These are phyloP conservation scores for Fusarium secorum DNA, from an alignment of 2,329 filamentous ascomycete species.

Conservation along the genomic window DNA sequence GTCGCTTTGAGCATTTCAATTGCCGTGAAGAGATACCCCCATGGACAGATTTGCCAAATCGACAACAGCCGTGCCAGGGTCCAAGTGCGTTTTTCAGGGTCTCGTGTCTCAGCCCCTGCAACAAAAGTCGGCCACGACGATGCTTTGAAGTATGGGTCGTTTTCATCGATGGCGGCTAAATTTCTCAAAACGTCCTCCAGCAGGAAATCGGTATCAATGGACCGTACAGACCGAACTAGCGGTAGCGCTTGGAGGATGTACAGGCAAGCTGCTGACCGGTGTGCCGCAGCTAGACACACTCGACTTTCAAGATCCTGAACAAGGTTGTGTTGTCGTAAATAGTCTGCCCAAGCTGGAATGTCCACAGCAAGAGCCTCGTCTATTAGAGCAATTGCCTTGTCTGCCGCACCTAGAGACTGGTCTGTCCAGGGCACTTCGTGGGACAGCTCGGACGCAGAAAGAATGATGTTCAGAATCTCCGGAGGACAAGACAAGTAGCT, in stretches of 20 bases:
- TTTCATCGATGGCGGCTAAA: constrained; percentile 56
- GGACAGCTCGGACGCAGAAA: constrained; percentile 55
- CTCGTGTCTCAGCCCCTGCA: constrained; percentile 62
- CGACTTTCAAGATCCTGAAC: constrained; percentile 53
- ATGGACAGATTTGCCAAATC: constrained; percentile 56
- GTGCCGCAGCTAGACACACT: constrained; percentile 55
- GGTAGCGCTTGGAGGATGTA: constrained; percentile 57
- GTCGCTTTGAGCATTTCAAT: constrained; percentile 59
- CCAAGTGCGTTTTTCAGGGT: constrained; percentile 58
- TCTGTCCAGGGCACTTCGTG: constrained; percentile 47
- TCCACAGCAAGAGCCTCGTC: constrained; percentile 53
- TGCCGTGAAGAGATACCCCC: constrained; percentile 60
- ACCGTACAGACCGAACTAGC: constrained; percentile 46
- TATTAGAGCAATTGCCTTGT: constrained; percentile 51
- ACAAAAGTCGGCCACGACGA: constrained; percentile 68
- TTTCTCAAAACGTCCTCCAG: constrained; percentile 60
- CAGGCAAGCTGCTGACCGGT: constrained; percentile 56
- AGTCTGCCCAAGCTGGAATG: constrained; percentile 52
- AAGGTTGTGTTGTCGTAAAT: constrained; percentile 48
- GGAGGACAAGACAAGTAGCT: constrained; percentile 55
- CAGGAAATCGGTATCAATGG: constrained; percentile 54
- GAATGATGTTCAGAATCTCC: constrained; percentile 55
- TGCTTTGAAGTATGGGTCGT: constrained; percentile 64
- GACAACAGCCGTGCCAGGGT: constrained; percentile 57
- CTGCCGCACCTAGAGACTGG: constrained; percentile 45